phyloP scores from a whole-genome alignment of 768 basidiomycete species.

The Coprinellus aureogranulatus region DNA sequence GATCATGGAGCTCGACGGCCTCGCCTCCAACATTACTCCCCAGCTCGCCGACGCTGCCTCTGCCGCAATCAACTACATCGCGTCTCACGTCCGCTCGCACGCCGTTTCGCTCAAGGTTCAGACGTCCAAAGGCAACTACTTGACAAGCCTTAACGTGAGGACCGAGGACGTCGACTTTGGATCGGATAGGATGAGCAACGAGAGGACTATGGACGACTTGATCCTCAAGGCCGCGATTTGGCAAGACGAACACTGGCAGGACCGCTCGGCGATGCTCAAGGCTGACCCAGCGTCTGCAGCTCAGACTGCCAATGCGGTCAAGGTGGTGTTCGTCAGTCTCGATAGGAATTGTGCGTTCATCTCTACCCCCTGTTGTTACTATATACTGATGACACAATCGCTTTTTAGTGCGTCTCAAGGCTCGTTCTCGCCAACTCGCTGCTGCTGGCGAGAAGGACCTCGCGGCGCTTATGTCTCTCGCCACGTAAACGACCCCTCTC shows the following conservation, averaged over 20 bases:
- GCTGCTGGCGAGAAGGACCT: constrained; percentile 4
- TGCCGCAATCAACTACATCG: constrained; percentile 72
- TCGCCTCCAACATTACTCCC: constrained; percentile 52
- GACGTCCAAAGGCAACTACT: constrained; percentile 93
- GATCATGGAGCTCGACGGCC: constrained; percentile 96
- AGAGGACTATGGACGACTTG: constrained; percentile 90
- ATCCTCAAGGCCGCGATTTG: constrained; percentile 90
- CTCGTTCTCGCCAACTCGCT: constrained; percentile 76
- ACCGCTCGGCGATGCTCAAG: constrained; percentile 74
- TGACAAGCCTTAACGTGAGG: constrained; percentile 76
- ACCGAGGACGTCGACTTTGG: constrained; percentile 81
- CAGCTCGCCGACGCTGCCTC: constrained; percentile 75
- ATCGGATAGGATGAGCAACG: constrained; percentile 36
- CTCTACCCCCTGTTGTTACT: constrained; percentile 2
- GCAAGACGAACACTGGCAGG: constrained; percentile 91
- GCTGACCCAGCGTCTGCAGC: constrained; percentile 26
- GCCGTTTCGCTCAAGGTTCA: constrained; percentile 84
- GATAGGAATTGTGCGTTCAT: constrained; percentile 85
- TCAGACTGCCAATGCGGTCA: constrained; percentile 53
- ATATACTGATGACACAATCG: constrained; percentile 15
- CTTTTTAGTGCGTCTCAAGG: constrained; percentile 79
- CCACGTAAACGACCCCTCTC: neutral
- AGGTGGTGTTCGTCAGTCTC: constrained; percentile 86
- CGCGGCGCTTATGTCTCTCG: neutral
- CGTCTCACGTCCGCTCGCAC: constrained; percentile 72